Percentiles rank a stretch among this genome's conserved stretches.
These are phyloP conservation scores for Phytopythium sindhum DNA, from an alignment of 352 stramenopile genomes.

Conservation along the genomic window DNA sequence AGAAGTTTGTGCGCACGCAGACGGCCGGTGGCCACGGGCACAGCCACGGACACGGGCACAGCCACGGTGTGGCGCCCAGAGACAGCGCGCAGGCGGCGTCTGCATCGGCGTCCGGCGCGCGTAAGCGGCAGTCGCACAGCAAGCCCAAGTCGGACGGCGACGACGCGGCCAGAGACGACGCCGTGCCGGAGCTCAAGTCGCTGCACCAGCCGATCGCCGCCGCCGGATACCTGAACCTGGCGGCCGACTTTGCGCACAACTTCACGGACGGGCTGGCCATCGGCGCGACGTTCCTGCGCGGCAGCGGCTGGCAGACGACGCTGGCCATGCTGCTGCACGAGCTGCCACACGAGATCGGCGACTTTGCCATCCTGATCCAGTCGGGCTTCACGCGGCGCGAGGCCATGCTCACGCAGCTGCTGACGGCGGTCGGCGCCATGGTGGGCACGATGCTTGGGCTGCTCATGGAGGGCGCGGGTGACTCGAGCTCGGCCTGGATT, in stretches of 20 bases:
- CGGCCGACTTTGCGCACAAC: constrained; percentile 90
- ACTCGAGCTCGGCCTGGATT: constrained; percentile 76
- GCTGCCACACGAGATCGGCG: constrained; percentile 90
- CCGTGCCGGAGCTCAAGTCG: constrained; percentile 14
- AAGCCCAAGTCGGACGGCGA: constrained; percentile 35
- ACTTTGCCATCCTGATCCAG: constrained; percentile 91
- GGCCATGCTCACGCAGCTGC: constrained; percentile 89
- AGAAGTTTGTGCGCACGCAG: constrained; percentile 77
- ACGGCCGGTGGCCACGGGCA: constrained; percentile 30
- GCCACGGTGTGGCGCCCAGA: constrained; percentile 10
- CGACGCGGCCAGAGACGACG: constrained; percentile 12
- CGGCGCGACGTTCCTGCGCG: constrained; percentile 84
- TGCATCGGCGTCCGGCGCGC: constrained; percentile 18
- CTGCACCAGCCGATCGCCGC: constrained; percentile 54
- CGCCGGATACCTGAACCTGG: constrained; percentile 89
- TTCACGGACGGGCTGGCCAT: constrained; percentile 94
- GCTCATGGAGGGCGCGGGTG: constrained; percentile 65
- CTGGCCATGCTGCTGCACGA: constrained; percentile 90
- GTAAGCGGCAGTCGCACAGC: constrained; percentile 32
- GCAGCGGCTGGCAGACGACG: constrained; percentile 80
- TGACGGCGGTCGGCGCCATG: constrained; percentile 91
- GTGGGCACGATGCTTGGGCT: constrained; percentile 85
- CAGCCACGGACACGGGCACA: constrained; percentile 23
- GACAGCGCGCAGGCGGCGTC: constrained; percentile 3
- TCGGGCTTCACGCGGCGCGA: constrained; percentile 87